Evolutionary conservation across 2,329 filamentous ascomycete species (phyloP), one percentile per base, ranked within the genome.

Genomic region (Fusarium drepaniforme): DNA sequence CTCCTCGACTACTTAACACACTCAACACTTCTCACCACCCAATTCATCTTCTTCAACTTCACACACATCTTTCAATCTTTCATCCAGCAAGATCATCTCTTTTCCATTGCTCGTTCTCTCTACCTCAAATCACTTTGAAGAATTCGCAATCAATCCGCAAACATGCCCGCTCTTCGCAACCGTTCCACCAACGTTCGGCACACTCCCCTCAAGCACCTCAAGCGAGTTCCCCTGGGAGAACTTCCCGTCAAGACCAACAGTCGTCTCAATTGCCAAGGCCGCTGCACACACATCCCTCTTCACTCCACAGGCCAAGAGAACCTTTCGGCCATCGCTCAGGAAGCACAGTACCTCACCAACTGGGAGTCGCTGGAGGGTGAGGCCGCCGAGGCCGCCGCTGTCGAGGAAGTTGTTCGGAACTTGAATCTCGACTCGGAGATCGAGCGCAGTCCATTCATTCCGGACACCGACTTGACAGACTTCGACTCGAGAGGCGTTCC

Each of bases 231-330:
- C 21, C 78, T 82, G 3, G 74, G 75, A 46, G 76, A 81, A 23
- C 77, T 82, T 40, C 67, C 76, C 37, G 70, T 79, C 33, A 74
- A 76, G 4, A 51, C 74, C 16, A 67, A 63, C 5, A 81, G 81
- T 30, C 58, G 59, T 33, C 68, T 81, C 46, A 67, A 73, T 18
- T 53, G 67, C 37, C 51, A 49, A 59, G 76, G 81, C 56, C 64
- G 68, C 49, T 75, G 75, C 40, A 73, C 73, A 8, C 64, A 70
- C 8, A 72, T 77, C 16, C 77, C 78, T 5, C 44, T 79, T 21
- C 80, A 81, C 30, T 77, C 78, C 4, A 30, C 58, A 13, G 79
- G 78, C 64, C 77, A 79, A 66, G 81, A 82, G 65, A 82, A 82
- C 25, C n/a, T 70, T 6, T 49, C 67, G 3, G 78, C 77, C 9